Conservation (phyloP, 1,139 yeast genomes). For the Scheffersomyces stambukii region DNA sequence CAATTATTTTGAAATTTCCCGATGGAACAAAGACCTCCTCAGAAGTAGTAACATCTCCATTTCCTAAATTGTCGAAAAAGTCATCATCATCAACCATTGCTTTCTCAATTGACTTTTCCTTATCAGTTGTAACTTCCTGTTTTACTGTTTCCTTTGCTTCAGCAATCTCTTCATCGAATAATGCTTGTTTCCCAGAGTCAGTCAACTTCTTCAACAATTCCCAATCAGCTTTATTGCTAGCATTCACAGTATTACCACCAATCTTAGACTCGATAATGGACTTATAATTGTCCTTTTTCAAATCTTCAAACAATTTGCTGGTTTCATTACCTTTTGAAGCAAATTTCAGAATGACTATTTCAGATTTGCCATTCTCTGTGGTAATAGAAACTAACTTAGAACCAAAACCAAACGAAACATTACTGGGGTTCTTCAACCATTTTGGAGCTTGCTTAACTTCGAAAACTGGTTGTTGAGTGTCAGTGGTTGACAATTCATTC, state of each 20-base stretch:
- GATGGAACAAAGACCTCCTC: slow-evolving; percentile 31
- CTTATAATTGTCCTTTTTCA: slow-evolving; percentile 51
- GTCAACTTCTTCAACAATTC: slow-evolving; percentile 57
- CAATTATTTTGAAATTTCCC: slow-evolving; percentile 41
- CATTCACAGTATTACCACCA: slow-evolving; percentile 32
- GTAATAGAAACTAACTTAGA: slow-evolving; percentile 71
- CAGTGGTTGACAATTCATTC: slow-evolving; percentile 71
- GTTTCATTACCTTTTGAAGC: slow-evolving; percentile 35
- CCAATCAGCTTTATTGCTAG: slow-evolving; percentile 71
- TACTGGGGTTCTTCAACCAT: slow-evolving; percentile 78
- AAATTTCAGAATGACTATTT: slow-evolving; percentile 50
- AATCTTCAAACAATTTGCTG: slow-evolving; percentile 52
- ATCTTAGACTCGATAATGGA: slow-evolving; percentile 53
- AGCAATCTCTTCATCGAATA: slow-evolving; percentile 18
- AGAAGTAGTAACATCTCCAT: slow-evolving; percentile 18
- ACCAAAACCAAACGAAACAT: slow-evolving; percentile 90
- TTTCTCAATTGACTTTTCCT: slow-evolving; percentile 14
- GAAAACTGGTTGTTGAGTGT: slow-evolving; percentile 70
- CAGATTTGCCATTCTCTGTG: slow-evolving; percentile 37
- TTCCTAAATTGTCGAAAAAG: slow-evolving; percentile 45
- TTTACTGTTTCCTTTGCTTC: slow-evolving; percentile 14
- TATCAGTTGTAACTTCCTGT: slow-evolving; percentile 34
- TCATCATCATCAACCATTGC: slow-evolving; percentile 34
- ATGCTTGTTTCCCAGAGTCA: slow-evolving; percentile 43
- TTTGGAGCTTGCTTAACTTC: slow-evolving; percentile 75